phyloP scores from a whole-genome alignment of 495 filamentous ascomycete species.

The Acidiella bohemica region DNA sequence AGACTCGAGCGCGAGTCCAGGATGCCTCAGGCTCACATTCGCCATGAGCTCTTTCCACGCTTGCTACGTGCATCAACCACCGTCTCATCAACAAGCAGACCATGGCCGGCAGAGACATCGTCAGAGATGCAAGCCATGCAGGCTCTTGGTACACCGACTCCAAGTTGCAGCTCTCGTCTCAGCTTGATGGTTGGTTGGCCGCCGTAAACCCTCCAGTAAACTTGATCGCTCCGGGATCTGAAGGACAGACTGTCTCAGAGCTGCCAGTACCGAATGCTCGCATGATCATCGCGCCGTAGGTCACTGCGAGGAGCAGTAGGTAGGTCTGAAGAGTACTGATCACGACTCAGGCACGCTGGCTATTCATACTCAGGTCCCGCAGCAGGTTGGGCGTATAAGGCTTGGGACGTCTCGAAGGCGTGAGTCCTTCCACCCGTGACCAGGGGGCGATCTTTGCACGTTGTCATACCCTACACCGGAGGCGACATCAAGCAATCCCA shows the following conservation, averaged over 20 bases:
- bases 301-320: neutral
- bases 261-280: slow-evolving; percentile 67
- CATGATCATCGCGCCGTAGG: slow-evolving; percentile 93
- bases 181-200: slow-evolving; percentile 70
- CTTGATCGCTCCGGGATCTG: slow-evolving; percentile 27
- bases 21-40: too few species aligned
- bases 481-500: too few species aligned
- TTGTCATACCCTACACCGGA: too few species aligned
- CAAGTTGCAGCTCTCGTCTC: slow-evolving; percentile 41
- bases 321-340: too few species aligned
- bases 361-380: slow-evolving; percentile 91
- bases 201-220: slow-evolving; percentile 51
- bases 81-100: too few species aligned
- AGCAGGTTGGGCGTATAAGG: slow-evolving; percentile 90
- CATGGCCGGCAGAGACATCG: slow-evolving; percentile 35
- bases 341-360: slow-evolving; percentile 64
- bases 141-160: slow-evolving; percentile 77
- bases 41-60: too few species aligned
- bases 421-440: slow-evolving; percentile 33
- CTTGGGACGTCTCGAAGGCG: slow-evolving; percentile 71
- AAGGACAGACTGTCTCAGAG: slow-evolving; percentile 34
- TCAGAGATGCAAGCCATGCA: slow-evolving; percentile 54
- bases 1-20: too few species aligned
- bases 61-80: too few species aligned
- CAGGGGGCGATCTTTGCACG: too few species aligned